phyloP scores from a whole-genome alignment of 352 stramenopile species.

The Phytophthora meadii region DNA sequence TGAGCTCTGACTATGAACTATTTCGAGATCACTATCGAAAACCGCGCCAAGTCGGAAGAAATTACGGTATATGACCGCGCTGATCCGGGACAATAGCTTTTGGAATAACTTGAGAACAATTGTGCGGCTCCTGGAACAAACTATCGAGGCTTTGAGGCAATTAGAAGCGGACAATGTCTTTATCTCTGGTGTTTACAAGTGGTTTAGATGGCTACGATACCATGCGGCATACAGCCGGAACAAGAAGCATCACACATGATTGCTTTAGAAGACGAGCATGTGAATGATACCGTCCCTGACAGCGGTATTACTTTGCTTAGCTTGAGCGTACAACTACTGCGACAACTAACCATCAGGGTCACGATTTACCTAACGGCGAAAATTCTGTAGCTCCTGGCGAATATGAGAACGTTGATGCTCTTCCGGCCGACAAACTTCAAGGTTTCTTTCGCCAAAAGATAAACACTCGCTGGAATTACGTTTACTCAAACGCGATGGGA shows the following conservation, averaged over 20 bases:
- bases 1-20: background rate
- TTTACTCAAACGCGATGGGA: background rate
- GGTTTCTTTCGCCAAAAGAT: background rate
- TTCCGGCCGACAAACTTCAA: background rate
- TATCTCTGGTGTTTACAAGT: background rate
- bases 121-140: background rate
- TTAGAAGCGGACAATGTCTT: background rate
- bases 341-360: too few species aligned
- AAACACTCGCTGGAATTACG: background rate
- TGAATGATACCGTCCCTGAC: background rate
- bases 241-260: background rate
- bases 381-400: too few species aligned
- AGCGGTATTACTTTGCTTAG: background rate
- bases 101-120: background rate
- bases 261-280: background rate
- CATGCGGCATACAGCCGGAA: background rate
- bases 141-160: background rate
- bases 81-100: background rate
- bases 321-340: too few species aligned
- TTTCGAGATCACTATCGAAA: background rate
- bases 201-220: conserved; percentile 4
- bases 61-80: background rate
- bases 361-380: too few species aligned
- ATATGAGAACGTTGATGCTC: background rate
- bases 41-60: background rate